Base-by-base conservation (phyloP, 768 basidiomycete genomes). In the Galerina marginata region DNA sequence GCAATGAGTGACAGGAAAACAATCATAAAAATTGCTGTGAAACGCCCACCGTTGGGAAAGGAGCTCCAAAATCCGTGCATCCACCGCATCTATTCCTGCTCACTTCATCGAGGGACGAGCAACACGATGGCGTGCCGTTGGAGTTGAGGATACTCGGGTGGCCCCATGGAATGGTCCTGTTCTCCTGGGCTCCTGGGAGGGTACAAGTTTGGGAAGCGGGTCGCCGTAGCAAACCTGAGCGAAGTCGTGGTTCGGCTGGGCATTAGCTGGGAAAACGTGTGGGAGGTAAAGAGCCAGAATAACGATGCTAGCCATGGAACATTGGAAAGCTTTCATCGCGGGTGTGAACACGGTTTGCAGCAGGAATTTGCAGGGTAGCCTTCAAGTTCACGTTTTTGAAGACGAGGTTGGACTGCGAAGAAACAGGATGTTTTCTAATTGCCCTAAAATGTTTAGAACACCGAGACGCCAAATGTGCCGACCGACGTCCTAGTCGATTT, bases 101-200 rank as follows among this genome's bases (percentile, higher is more conserved):
- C 70, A 72, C 69, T 43, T 70, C 64, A 5, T 69, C 64, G 53
- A 70, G 61, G 25, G 65, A 70, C 12, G 62, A 63, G 57, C 71
- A 71, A 50, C 72, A 71, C 14, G 62, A 64, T 3, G 54, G 59
- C 9, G 29, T 62, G 37, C 56, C 66, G 47, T 52, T 62, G 14
- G 33, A 33, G 29, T 33, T 33, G 29, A 33, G 46, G 48, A 70
- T 66, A 29, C 59, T 65, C 37, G 65, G 62, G 54, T 54, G 36
- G 26, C 65, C 69, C 70, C 69, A 71, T 16, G 67, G 67, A 45
- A 64, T 48, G 2, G 61, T 65, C 51, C 68, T 65, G 47, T 62
- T 65, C 43, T 66, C 64, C n/a, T 25, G 14, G 23, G 66, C 43
- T 66, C 64, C n/a, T 25, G 14, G 23, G 66, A 65, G 6, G 52